Percentiles rank a stretch among this genome's conserved stretches.
These are phyloP conservation scores for Candida schatavii DNA, from an alignment of 805 yeast species.

Conservation along the genomic window DNA sequence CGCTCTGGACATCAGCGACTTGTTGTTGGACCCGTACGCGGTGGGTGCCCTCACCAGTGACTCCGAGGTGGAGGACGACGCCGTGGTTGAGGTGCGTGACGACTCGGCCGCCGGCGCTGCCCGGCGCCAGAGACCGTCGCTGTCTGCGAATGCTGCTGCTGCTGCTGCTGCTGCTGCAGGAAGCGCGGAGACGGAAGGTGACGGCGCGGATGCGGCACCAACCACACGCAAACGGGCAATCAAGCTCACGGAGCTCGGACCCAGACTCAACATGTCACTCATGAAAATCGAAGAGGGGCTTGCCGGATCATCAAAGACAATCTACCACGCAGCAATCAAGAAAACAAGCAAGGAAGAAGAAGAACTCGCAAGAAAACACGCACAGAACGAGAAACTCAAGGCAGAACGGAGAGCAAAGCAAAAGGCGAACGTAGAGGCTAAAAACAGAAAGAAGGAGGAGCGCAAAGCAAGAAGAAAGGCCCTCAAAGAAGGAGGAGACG, in stretches of 20 bases:
- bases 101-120: conserved; percentile 15
- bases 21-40: conserved; percentile 79
- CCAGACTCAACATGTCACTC: conserved; percentile 72
- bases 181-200: not conserved
- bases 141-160: not conserved
- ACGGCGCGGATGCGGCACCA: conserved; percentile 12
- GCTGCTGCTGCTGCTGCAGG: conserved; percentile 14
- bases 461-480: conserved; percentile 68
- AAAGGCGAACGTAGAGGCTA: conserved; percentile 71
- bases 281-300: conserved; percentile 87
- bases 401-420: conserved; percentile 75
- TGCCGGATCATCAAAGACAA: conserved; percentile 80
- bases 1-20: conserved; percentile 76
- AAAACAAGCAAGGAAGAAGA: conserved; percentile 62
- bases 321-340: conserved; percentile 70
- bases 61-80: conserved; percentile 92
- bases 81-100: conserved; percentile 58
- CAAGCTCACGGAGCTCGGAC: conserved; percentile 90
- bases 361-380: conserved; percentile 66
- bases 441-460: conserved; percentile 68
- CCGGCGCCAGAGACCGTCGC: conserved; percentile 16
- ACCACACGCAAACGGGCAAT: conserved; percentile 71
- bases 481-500: conserved; percentile 39
- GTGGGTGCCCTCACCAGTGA: conserved; percentile 83
- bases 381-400: conserved; percentile 56